Base-by-base conservation (phyloP, 352 stramenopile species). In the Phytophthora idaei region DNA sequence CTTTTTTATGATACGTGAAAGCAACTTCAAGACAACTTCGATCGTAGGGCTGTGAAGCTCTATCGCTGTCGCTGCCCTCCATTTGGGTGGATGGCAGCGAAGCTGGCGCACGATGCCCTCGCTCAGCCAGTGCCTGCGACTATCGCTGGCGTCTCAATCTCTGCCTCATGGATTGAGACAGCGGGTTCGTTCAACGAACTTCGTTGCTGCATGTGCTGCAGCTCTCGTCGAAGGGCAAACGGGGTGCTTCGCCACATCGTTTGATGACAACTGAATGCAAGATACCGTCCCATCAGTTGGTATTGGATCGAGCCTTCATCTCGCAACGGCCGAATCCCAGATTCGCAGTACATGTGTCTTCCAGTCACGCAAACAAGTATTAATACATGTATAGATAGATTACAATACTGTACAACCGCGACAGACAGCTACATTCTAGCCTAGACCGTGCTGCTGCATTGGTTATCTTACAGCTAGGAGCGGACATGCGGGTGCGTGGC, bases 181-280 rank as follows among this genome's bases (percentile, higher is more conserved):
- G 14, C 14, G 6, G 37, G 15, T 45, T 45, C 10, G 37, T 45
- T 9, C 32, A 37, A 12, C 32, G 32, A 37, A 37, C 32, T 37
- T 37, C 37, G 37, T 45, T 4, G 37, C 15, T 12, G 6, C 41
- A 47, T 11, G 11, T 47, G 41, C 41, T 45, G 4, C 41, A 47
- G 41, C 41, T 47, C 41, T 42, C 36, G 41, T 11, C 41, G 41
- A 47, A 25, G 41, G 9, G 41, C 41, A 47, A 47, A 47, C 41
- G n/a, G 8, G n/a, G 14, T 28, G 41, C n/a, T 47, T 47, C 41
- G 41, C n/a, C n/a, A 47, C 41, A 47, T 47, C 41, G 41, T 47
- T 47, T 47, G 41, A 28, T 47, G 41, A 47, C 41, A 47, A 27
- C 41, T 47, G 41, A 47, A 47, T 25, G n/a, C 41, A 47, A 47